A percentile compares a stretch with the other conserved stretches of the same genome.
These are phyloP conservation scores for Acidomyces sp. DNA, from an alignment of 495 filamentous ascomycete genomes.

Conservation along the genomic window DNA sequence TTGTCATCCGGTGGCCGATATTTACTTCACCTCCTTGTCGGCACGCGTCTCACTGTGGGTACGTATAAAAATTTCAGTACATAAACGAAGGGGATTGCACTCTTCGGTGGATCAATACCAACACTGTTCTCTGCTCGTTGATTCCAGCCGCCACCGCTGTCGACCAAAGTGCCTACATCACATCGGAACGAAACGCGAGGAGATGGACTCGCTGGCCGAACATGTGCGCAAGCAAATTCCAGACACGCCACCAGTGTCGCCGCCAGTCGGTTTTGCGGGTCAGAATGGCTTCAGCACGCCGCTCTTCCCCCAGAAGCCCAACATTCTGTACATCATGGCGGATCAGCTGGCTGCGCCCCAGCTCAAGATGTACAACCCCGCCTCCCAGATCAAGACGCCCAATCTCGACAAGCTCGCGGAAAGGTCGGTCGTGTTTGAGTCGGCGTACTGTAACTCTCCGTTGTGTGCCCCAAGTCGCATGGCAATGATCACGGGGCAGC, in stretches of 20 bases:
- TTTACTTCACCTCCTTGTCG: too few relatives aligned
- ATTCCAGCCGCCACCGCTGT: too few relatives aligned
- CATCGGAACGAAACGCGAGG: not conserved
- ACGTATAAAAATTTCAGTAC: too few relatives aligned
- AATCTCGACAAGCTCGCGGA: constrained; percentile 69
- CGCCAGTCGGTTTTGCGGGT: constrained; percentile 15
- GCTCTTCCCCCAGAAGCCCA: constrained; percentile 37
- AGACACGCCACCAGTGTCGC: constrained; percentile 17
- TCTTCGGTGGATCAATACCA: too few relatives aligned
- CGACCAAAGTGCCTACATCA: too few relatives aligned
- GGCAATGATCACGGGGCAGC: constrained; percentile 75
- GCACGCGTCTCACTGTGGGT: too few relatives aligned
- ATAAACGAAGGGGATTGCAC: too few relatives aligned
- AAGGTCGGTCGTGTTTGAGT: constrained; percentile 70
- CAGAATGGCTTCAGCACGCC: constrained; percentile 20
- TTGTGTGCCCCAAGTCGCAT: constrained; percentile 81
- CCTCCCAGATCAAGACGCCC: constrained; percentile 72
- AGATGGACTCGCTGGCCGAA: constrained; percentile 11
- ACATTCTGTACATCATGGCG: constrained; percentile 82
- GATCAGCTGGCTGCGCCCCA: constrained; percentile 81
- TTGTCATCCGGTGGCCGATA: too few relatives aligned
- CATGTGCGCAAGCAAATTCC: constrained; percentile 15
- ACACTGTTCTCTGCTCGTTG: too few relatives aligned
- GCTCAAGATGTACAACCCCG: constrained; percentile 68
- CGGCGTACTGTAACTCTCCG: constrained; percentile 78